Evolutionary conservation across 2,329 filamentous ascomycete species (phyloP).

Genomic region (Ophiostoma sp.): DNA sequence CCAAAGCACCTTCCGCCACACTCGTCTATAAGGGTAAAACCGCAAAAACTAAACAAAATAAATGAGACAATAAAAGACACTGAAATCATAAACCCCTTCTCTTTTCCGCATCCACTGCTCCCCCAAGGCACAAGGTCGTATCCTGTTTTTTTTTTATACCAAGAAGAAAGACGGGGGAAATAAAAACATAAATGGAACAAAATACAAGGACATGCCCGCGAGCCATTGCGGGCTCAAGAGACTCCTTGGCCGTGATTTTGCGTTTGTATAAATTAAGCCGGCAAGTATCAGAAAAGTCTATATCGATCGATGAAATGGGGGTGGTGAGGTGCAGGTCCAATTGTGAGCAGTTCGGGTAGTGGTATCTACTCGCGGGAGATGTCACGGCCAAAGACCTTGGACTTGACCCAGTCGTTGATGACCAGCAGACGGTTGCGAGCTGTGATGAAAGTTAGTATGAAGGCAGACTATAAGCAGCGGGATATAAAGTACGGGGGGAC

Average conservation of each 20-base stretch:
- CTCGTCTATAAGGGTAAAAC: slow-evolving; percentile 11
- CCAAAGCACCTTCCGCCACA: slow-evolving; percentile 3
- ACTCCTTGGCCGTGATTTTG: not conserved
- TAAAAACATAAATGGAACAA: not conserved
- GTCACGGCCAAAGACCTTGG: slow-evolving; percentile 92
- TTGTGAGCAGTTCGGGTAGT: not conserved
- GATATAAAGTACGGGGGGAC: slow-evolving; percentile 37
- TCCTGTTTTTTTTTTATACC: not conserved
- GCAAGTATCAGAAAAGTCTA: slow-evolving; percentile 1
- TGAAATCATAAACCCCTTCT: not conserved
- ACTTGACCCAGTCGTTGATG: slow-evolving; percentile 92
- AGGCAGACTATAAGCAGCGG: not conserved
- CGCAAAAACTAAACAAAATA: slow-evolving; percentile 6
- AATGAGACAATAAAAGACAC: not conserved
- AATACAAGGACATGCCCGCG: not conserved
- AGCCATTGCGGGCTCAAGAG: not conserved
- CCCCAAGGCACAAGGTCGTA: not conserved
- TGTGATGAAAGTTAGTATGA: slow-evolving; percentile 41
- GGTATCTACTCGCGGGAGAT: slow-evolving; percentile 72
- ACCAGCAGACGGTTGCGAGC: slow-evolving; percentile 93
- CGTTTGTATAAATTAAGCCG: not conserved
- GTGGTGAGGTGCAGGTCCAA: not conserved
- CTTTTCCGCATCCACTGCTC: not conserved
- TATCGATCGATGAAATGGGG: not conserved
- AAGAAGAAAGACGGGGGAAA: not conserved